Evolutionary conservation across 164 flowering plant genomes (phyloP), one percentile per base, ranked within the genome.

Genomic region (Stephania japonica): DNA sequence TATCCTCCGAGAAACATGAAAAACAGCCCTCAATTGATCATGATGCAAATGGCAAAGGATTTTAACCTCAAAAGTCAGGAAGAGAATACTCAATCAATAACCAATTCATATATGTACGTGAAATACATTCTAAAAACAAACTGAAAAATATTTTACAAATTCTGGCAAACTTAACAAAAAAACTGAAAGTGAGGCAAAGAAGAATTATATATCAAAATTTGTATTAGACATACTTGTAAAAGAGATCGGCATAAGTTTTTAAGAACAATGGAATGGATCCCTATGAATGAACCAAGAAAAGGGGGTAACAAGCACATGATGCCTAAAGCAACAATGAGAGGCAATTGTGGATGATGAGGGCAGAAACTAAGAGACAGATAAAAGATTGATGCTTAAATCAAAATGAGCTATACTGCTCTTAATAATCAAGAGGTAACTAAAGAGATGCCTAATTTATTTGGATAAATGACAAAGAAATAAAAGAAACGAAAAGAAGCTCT

Each of bases 21-120:
- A 95, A 72, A 86, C 97, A 6, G 97, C 90, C 81, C 81, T 81
- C 68, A 95, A 82, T 69, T 95, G 98, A 74, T 95, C 98, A 73
- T 95, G 99, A 68, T 93, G 97, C 86, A 95, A 79, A 81, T 90
- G 94, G 72, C 99, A 95, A 13, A 95, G 81, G 72, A 93, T 79
- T 76, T 93, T 89, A 23, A 95, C 95, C 99, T 94, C 14, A 42
- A 87, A 74, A 43, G 65, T 76, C 42, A 65, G 21, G 68, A 71
- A 76, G 68, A 63, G 6, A 38, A 1, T 32, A 42, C 27, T 13
- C 41, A 32, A 66, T 72, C 49, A 79, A n/a, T 13, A 68, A 53
- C 24, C 23, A 47, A 24, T 53, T n/a, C 63, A 3, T 4, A 56
- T 11, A 5, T n/a, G n/a, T 3, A 16, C 7, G 1, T 56, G n/a